Evolutionary conservation across 83 land plant species (phyloP).

Genomic region (Picea engelmannii): DNA sequence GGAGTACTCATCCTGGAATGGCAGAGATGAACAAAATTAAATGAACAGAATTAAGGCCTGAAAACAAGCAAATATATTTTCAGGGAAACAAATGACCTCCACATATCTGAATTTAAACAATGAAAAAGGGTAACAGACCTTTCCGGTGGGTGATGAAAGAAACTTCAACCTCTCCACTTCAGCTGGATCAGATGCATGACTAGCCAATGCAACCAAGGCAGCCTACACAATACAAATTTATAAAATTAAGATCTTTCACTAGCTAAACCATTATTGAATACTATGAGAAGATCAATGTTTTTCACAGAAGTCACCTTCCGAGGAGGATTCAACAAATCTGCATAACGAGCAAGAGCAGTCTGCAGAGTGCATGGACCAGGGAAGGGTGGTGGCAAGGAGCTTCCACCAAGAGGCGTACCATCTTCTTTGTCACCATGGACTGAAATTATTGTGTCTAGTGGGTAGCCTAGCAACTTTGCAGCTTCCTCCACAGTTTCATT

Average conservation of each 20-base stretch:
- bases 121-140: constrained; percentile 47
- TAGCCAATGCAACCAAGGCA: constrained; percentile 75
- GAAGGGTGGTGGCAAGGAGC: constrained; percentile 87
- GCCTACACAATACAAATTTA: constrained; percentile 42
- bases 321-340: constrained; percentile 86
- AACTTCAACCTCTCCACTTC: constrained; percentile 81
- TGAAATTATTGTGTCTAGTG: constrained; percentile 79
- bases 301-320: constrained; percentile 59
- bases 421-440: constrained; percentile 82
- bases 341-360: constrained; percentile 84
- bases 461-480: constrained; percentile 57
- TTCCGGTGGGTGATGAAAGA: constrained; percentile 91
- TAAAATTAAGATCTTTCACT: background rate
- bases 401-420: constrained; percentile 70
- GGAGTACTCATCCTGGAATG: constrained; percentile 87
- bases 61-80: constrained; percentile 8
- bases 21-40: too few species aligned
- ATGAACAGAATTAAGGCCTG: background rate
- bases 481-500: constrained; percentile 84
- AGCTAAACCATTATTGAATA: background rate
- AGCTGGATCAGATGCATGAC: constrained; percentile 79
- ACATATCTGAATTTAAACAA: background rate
- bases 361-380: constrained; percentile 85
- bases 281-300: background rate
- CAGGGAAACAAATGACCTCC: background rate